These are phyloP conservation scores for Candida namnaoensis DNA, from an alignment of 805 yeast species.

Conservation along the genomic window DNA sequence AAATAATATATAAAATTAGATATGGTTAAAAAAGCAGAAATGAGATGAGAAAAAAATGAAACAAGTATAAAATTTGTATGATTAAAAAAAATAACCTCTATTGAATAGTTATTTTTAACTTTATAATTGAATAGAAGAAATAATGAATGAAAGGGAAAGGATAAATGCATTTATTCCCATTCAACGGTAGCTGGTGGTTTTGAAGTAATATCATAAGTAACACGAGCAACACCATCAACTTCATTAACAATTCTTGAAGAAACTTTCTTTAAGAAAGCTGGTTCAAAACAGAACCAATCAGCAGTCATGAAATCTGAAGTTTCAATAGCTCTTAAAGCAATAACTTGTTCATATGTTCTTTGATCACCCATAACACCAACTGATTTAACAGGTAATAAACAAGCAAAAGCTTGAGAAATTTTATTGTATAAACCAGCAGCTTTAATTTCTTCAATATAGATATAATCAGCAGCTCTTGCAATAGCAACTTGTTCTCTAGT, in stretches of 20 bases:
- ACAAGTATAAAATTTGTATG: no score
- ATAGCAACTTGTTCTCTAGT: constrained; percentile 88
- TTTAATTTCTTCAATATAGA: constrained; percentile 93
- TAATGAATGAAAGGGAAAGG: no score
- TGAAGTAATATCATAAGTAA: constrained; percentile 95
- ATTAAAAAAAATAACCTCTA: no score
- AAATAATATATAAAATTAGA: no score
- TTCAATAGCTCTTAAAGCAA: constrained; percentile 97
- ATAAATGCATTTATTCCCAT: constrained; percentile 65
- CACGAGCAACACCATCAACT: constrained; percentile 98
- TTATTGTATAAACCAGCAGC: constrained; percentile 87
- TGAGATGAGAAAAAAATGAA: no score
- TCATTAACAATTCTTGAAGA: constrained; percentile 96
- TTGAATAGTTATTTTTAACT: no score
- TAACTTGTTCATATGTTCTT: constrained; percentile 98
- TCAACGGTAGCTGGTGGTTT: constrained; percentile 99
- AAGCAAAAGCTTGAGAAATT: constrained; percentile 97
- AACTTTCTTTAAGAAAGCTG: constrained; percentile 82
- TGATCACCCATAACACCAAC: constrained; percentile 99
- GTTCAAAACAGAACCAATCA: constrained; percentile 95
- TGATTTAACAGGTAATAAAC: constrained; percentile 91
- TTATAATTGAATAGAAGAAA: not conserved
- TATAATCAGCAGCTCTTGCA: constrained; percentile 95
- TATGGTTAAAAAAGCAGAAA: no score
- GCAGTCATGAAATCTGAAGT: constrained; percentile 99